Base-by-base conservation (phyloP, 2,329 filamentous ascomycete species). In the Colletotrichum trifolii region DNA sequence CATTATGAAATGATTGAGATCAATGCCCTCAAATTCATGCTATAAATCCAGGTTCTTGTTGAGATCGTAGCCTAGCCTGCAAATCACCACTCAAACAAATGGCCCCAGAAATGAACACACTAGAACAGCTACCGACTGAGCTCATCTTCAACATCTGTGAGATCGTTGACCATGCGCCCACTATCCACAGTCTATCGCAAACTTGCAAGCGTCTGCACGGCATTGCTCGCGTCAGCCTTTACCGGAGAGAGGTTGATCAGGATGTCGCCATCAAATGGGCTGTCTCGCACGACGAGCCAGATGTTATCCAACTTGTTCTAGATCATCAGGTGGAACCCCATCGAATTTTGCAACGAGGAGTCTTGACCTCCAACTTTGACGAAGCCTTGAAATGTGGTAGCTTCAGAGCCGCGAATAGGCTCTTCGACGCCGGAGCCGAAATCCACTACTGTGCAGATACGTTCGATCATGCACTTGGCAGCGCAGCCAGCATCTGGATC, bases 391-490 rank as follows among this genome's bases (percentile, higher is more conserved):
- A 6, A 10, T 0, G 12, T 8, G 47, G 56, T 10, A 59, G 56
- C 47, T 59, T 59, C 8, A 45, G n/a, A 2, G 10, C n/a, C 2
- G 47, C 56, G 12, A 43, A 43, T 12, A 10, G 2, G 25, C 46
- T 59, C 9, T 33, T 59, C 11, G 2, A 45, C 0, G 36, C 25
- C 2, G 47, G 39, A 6, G 47, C 55, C 1, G 39, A 50, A 13
- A 34, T 43, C 2, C 0, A 7, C 1, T 49, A 58, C 38, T 50
- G 33, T 46, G 5, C 8, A 40, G 15, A 6, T 9, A 33, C 3
- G n/a, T 1, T 0, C 15, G 2, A 4, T 0, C 25, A 33, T 0
- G 2, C 36, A 11, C 13, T 25, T 8, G 17, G 8, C 9, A 12
- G 1, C 12, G 35, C 8, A 10, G 7, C 25, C 8, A 8, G 2